Conservation (phyloP, 257 asterid genomes). For the Cynanchum wilfordii region DNA sequence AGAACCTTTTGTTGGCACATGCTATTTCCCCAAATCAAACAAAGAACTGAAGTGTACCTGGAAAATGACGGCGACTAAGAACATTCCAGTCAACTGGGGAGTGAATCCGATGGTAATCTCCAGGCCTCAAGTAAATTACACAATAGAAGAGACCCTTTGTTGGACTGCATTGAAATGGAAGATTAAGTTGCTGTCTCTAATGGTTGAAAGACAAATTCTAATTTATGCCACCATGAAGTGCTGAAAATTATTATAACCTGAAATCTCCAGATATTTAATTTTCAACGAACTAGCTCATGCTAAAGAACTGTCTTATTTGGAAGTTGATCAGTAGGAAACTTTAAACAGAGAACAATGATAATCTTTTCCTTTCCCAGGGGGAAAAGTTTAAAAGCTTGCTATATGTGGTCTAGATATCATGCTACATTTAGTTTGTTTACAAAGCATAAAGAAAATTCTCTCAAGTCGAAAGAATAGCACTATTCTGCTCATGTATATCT, state of each 20-base stretch:
- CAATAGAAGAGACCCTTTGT: conserved; percentile 87
- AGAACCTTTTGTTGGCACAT: background rate
- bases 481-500: background rate
- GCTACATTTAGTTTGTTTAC: background rate
- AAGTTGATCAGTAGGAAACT: background rate
- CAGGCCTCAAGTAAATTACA: conserved; percentile 93
- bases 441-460: background rate
- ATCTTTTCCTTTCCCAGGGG: background rate
- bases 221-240: background rate
- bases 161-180: conserved; percentile 48
- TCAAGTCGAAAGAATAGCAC: background rate
- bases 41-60: conserved; percentile 37
- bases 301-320: background rate
- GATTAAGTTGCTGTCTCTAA: conserved; percentile 9
- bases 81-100: conserved; percentile 93
- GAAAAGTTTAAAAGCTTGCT: background rate
- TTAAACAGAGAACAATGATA: background rate
- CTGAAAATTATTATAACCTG: background rate
- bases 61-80: conserved; percentile 72
- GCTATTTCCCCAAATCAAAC: conserved; percentile 1
- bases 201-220: background rate
- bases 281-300: background rate
- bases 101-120: conserved; percentile 96
- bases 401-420: background rate
- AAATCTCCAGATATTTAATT: background rate